Conservation (phyloP, 73 alveolate genomes). For the Symbiodinium pilosum region DNA sequence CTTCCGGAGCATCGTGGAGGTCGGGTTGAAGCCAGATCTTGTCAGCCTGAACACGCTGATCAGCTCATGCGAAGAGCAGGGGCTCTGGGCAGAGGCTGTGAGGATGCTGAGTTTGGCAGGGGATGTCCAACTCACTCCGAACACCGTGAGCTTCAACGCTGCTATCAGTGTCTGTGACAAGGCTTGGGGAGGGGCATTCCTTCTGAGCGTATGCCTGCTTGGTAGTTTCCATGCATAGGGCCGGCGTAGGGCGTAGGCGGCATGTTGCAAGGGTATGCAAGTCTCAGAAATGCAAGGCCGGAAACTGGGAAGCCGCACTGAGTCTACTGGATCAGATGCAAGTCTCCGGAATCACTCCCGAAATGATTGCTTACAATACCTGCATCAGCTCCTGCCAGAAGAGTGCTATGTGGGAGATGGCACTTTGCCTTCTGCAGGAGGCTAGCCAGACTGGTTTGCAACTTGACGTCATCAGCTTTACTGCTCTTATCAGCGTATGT, state of each 20-base stretch:
- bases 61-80: conserved; percentile 37
- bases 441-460: not conserved
- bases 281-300: conserved; percentile 1
- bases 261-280: no score
- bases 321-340: conserved; percentile 10
- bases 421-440: conserved; percentile 4
- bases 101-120: not conserved
- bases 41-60: conserved; percentile 32
- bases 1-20: not conserved
- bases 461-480: conserved; percentile 35
- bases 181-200: no score
- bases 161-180: no score
- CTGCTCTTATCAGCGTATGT: conserved; percentile 7
- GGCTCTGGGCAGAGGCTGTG: conserved; percentile 2
- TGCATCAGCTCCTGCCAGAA: conserved; percentile 65
- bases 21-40: conserved; percentile 15
- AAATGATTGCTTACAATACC: conserved; percentile 32
- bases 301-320: conserved; percentile 43
- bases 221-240: no score
- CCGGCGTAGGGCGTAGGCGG: no score
- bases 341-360: not conserved
- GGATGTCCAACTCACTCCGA: not conserved
- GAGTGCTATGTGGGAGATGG: conserved; percentile 47
- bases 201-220: no score
- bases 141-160: conserved; percentile 21